Evolutionary conservation across 352 stramenopile species (phyloP).

Genomic region (Phytophthora colocasiae): DNA sequence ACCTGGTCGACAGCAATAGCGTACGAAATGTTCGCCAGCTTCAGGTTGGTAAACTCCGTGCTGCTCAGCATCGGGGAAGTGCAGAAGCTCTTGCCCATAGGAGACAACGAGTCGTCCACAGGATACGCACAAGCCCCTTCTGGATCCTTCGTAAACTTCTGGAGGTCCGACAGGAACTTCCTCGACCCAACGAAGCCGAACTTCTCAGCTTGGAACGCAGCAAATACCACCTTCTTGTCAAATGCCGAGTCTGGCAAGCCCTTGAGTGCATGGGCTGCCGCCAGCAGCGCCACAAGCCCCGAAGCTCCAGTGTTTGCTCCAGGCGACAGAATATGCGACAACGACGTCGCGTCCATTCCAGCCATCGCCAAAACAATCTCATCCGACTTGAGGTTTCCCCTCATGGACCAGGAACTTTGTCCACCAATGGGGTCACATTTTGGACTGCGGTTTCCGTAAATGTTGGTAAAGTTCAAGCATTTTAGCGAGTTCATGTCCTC

Average conservation of each 20-base stretch:
- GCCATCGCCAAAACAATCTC: constrained; percentile 80
- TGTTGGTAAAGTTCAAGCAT: constrained; percentile 81
- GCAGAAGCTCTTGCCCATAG: constrained; percentile 70
- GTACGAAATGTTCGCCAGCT: constrained; percentile 64
- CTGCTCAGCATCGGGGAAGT: constrained; percentile 72
- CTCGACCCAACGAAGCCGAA: constrained; percentile 87
- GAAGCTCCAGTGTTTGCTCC: constrained; percentile 81
- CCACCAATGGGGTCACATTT: constrained; percentile 84
- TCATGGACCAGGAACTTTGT: constrained; percentile 74
- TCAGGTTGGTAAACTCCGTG: constrained; percentile 66
- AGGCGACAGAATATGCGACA: constrained; percentile 76
- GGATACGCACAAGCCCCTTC: constrained; percentile 53
- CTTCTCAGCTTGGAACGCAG: constrained; percentile 81
- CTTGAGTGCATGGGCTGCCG: constrained; percentile 72
- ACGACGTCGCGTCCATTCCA: constrained; percentile 74
- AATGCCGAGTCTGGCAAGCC: constrained; percentile 68
- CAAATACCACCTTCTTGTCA: constrained; percentile 83
- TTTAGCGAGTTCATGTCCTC: constrained; percentile 73
- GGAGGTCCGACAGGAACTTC: constrained; percentile 74
- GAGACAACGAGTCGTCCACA: constrained; percentile 57
- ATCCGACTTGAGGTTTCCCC: constrained; percentile 53
- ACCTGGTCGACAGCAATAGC: constrained; percentile 86
- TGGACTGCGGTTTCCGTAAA: constrained; percentile 66
- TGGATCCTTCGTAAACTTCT: constrained; percentile 56
- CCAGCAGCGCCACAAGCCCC: constrained; percentile 77